phyloP scores from a whole-genome alignment of 2,329 filamentous ascomycete genomes.

The Metarhizium guizhouense region DNA sequence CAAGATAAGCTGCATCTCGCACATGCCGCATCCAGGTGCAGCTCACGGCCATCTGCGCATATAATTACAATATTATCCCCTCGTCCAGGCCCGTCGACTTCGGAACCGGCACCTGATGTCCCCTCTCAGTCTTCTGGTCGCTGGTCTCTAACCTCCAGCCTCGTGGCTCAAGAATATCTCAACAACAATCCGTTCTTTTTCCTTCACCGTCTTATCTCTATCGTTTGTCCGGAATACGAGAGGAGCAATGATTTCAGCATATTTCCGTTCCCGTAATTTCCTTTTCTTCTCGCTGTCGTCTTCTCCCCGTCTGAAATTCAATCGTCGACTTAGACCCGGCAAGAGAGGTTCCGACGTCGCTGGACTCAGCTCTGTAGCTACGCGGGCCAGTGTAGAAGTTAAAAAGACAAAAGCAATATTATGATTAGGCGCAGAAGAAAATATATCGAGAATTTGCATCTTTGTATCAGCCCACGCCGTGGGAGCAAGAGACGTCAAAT shows the following conservation, averaged over 20 bases:
- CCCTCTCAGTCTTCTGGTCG: neutral
- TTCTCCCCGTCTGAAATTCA: conserved; percentile 33
- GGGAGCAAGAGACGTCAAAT: conserved; percentile 16
- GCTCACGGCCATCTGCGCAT: neutral
- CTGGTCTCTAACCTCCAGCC: conserved; percentile 20
- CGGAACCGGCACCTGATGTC: neutral
- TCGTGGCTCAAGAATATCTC: conserved; percentile 53
- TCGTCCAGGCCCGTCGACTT: neutral
- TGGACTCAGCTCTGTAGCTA: conserved; percentile 39
- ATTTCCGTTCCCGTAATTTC: conserved; percentile 48
- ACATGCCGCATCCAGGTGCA: neutral
- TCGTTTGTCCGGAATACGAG: conserved; percentile 49
- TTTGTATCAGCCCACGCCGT: conserved; percentile 33
- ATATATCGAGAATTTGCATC: conserved; percentile 57
- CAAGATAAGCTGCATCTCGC: neutral
- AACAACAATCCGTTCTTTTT: conserved; percentile 56
- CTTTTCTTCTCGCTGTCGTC: conserved; percentile 32
- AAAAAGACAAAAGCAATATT: conserved; percentile 87
- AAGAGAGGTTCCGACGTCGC: conserved; percentile 20
- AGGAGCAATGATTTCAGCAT: conserved; percentile 56
- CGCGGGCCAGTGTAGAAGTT: conserved; percentile 60
- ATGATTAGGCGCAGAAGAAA: conserved; percentile 64
- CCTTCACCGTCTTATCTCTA: conserved; percentile 52
- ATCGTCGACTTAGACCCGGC: conserved; percentile 30
- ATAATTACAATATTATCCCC: neutral